Base-by-base conservation (phyloP, 2,329 filamentous ascomycete species). In the Alternaria angustiovoidea region DNA sequence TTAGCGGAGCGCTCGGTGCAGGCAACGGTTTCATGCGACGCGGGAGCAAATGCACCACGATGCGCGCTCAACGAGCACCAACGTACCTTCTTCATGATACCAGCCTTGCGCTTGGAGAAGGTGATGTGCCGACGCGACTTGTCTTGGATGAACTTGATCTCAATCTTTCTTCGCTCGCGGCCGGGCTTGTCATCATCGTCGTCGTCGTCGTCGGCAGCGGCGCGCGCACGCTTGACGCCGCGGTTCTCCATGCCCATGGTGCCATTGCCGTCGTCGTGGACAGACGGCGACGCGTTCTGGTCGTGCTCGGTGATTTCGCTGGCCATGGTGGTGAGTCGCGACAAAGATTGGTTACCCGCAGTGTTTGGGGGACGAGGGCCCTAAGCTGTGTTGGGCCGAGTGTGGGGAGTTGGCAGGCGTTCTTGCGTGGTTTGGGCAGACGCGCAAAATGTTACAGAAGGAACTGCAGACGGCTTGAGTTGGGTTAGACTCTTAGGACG, bases 81-180 rank as follows among this genome's bases (percentile, higher is more conserved):
- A 85, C 89, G 71, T 80, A 97, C 95, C 93, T 98, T 98, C 87
- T 99, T 98, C 95, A 99, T 98, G 82, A 99, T 98, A 74, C 95
- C 95, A 57, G 95, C 95, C 86, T 99, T 99, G 81, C 95, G 93
- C 89, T 99, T 99, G 72, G 94, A 98, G 81, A 99, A 98, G 75
- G 95, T 98, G 80, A 98, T 99, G 85, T 99, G 95, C 66, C 95
- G 91, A 83, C 95, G 93, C 83, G 94, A 98, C 86, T 99, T 99
- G 84, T 99, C 95, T 82, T 94, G 94, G 81, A 99, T 99, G 84
- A 99, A 99, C 87, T 99, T 99, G 85, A 99, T 99, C 83, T 99
- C 95, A 76, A 99, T 99, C 91, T 99, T 99, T 84, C 95, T 90
- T 79, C 95, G 91, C 87, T 98, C 95, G 81, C 95, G 94, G 77